phyloP scores from a whole-genome alignment of 1,284 basidiomycete species.

The Cutaneotrichosporon sp. region DNA sequence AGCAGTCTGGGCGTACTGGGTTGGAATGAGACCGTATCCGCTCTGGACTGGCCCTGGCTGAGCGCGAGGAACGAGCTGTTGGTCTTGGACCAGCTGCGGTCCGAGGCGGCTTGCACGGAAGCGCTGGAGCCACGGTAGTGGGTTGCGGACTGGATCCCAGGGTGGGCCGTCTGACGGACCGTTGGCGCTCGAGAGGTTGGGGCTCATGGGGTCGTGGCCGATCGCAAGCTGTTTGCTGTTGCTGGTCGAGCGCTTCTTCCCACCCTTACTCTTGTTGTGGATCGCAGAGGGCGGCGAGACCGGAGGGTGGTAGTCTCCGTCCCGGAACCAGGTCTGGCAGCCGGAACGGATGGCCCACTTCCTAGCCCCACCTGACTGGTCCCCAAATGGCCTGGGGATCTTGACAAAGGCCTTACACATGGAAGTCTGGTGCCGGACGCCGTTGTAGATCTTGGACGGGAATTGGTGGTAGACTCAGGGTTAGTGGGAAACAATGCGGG shows the following conservation, averaged over 20 bases:
- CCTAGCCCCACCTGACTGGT: slow-evolving; percentile 51
- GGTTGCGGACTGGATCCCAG: slow-evolving; percentile 19
- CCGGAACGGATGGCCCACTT: slow-evolving; percentile 53
- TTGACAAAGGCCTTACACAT: slow-evolving; percentile 53
- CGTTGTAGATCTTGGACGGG: slow-evolving; percentile 54
- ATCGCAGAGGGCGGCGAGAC: slow-evolving; percentile 9
- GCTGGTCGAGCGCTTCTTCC: slow-evolving; percentile 34
- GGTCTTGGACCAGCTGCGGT: neutral
- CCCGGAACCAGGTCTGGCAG: slow-evolving; percentile 48
- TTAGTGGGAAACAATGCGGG: slow-evolving; percentile 2
- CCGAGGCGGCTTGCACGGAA: slow-evolving; percentile 2
- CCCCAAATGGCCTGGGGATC: slow-evolving; percentile 50
- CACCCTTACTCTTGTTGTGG: slow-evolving; percentile 9
- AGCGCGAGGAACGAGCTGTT: slow-evolving; percentile 1
- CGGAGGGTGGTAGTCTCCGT: slow-evolving; percentile 45
- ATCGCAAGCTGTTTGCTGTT: slow-evolving; percentile 40
- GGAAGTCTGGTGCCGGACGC: slow-evolving; percentile 53
- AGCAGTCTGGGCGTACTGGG: slow-evolving; percentile 3
- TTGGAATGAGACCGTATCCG: slow-evolving; percentile 2
- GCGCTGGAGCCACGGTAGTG: slow-evolving; percentile 15
- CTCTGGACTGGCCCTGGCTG: neutral
- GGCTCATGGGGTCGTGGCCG: slow-evolving; percentile 23
- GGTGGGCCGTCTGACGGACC: slow-evolving; percentile 21
- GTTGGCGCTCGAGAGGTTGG: neutral
- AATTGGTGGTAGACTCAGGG: slow-evolving; percentile 50